These are phyloP conservation scores for Oleoguttula mirabilis DNA, from an alignment of 495 filamentous ascomycete genomes.

Conservation along the genomic window DNA sequence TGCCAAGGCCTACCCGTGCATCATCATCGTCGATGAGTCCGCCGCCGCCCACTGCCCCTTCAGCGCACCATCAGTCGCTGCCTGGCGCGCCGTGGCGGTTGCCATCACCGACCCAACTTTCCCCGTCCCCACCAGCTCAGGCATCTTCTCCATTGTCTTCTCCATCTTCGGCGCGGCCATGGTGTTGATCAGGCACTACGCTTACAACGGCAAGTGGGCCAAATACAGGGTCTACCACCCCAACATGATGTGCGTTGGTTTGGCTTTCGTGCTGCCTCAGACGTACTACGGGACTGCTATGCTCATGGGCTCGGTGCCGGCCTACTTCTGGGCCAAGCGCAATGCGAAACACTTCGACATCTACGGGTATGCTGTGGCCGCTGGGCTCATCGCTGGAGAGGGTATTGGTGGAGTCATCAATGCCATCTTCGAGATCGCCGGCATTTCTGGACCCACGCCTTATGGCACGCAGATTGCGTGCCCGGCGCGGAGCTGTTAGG, in stretches of 20 bases:
- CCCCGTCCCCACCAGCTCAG: conserved; percentile 43
- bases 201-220: conserved; percentile 39
- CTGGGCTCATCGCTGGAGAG: conserved; percentile 57
- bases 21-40: conserved; percentile 32
- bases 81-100: conserved; percentile 52
- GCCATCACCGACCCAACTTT: conserved; percentile 50
- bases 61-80: conserved; percentile 45
- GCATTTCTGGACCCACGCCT: conserved; percentile 11
- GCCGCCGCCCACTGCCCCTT: conserved; percentile 38
- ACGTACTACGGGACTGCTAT: conserved; percentile 46
- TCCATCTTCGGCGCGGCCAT: conserved; percentile 36
- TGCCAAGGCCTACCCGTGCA: conserved; percentile 54
- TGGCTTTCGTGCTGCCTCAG: conserved; percentile 50
- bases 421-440: conserved; percentile 20
- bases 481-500: conserved; percentile 7
- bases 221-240: conserved; percentile 49
- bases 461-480: conserved; percentile 13
- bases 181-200: conserved; percentile 48
- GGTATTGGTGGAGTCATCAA: conserved; percentile 38
- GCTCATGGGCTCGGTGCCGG: conserved; percentile 44
- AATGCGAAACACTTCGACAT: conserved; percentile 44
- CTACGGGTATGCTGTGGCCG: conserved; percentile 54
- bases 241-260: conserved; percentile 55
- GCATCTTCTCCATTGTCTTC: conserved; percentile 47
- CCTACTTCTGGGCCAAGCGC: conserved; percentile 48